Evolutionary conservation across 805 yeast species (phyloP).

Genomic region (Candida succiphila): DNA sequence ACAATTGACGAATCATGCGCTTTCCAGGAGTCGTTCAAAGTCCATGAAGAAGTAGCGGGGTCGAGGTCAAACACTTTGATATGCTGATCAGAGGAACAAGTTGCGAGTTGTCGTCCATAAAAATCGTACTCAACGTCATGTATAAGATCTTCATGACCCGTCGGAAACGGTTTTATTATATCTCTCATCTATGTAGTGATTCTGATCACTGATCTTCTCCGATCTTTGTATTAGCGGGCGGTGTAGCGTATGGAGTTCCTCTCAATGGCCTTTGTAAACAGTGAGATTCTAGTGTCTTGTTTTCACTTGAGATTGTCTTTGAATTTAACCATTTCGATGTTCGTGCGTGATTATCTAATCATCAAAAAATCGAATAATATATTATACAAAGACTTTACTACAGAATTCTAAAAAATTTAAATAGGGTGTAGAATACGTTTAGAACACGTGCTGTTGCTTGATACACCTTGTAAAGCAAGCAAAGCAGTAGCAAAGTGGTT

Average conservation of each 20-base stretch:
- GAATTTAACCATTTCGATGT: too few relatives aligned
- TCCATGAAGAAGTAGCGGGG: conserved; percentile 63
- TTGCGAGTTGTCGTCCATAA: conserved; percentile 87
- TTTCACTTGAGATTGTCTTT: too few relatives aligned
- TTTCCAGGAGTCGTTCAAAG: conserved; percentile 80
- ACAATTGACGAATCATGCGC: conserved; percentile 90
- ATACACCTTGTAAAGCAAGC: not conserved
- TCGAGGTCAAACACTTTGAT: conserved; percentile 80
- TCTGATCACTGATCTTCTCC: too few relatives aligned
- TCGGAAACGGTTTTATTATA: conserved; percentile 59
- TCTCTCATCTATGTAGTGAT: conserved; percentile 23
- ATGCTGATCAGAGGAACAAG: conserved; percentile 92
- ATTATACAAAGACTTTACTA: too few relatives aligned
- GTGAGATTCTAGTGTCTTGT: too few relatives aligned
- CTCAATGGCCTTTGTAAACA: too few relatives aligned
- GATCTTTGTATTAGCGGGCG: too few relatives aligned
- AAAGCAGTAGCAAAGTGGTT: not conserved
- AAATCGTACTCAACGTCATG: conserved; percentile 89
- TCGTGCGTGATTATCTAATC: too few relatives aligned
- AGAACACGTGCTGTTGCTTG: not conserved
- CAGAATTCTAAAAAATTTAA: not conserved
- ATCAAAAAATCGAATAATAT: too few relatives aligned
- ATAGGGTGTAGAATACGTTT: not conserved
- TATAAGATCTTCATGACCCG: conserved; percentile 89
- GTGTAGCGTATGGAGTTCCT: too few relatives aligned